Percentiles rank a stretch among this genome's conserved stretches.
phyloP scores from a whole-genome alignment of 495 filamentous ascomycete genomes.

The Penicillium goetzii region DNA sequence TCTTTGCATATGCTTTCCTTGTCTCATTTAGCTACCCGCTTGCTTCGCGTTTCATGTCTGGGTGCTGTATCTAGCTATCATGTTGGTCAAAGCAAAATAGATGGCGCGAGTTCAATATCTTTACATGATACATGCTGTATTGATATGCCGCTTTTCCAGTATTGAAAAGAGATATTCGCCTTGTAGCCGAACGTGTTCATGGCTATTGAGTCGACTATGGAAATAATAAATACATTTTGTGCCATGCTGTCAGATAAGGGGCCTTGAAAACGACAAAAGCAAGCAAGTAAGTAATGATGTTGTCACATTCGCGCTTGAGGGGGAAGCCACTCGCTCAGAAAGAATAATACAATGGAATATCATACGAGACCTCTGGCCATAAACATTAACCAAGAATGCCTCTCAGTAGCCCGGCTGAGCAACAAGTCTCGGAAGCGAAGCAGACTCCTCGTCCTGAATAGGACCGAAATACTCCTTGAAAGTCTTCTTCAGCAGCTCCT shows the following conservation, averaged over 20 bases:
- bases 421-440: slow-evolving; percentile 23
- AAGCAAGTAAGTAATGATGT: background rate
- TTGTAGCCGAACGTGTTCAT: background rate
- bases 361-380: background rate
- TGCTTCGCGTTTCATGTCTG: slow-evolving; percentile 8
- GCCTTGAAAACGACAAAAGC: background rate
- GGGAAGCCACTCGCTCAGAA: background rate
- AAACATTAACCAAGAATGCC: background rate
- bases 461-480: slow-evolving; percentile 73
- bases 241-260: too few species aligned
- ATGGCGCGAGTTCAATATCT: slow-evolving; percentile 15
- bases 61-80: slow-evolving; percentile 30
- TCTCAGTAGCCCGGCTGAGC: slow-evolving; percentile 25
- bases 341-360: slow-evolving; percentile 12
- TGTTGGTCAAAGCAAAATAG: slow-evolving; percentile 32
- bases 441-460: slow-evolving; percentile 24
- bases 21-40: slow-evolving; percentile 10
- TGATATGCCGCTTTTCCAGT: background rate
- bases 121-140: background rate
- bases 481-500: slow-evolving; percentile 63
- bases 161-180: background rate
- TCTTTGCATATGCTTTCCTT: slow-evolving; percentile 27
- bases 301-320: background rate
- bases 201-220: background rate
- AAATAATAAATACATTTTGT: background rate